Conservation (phyloP, 441 rosid species). For the Erodium trifolium region DNA sequence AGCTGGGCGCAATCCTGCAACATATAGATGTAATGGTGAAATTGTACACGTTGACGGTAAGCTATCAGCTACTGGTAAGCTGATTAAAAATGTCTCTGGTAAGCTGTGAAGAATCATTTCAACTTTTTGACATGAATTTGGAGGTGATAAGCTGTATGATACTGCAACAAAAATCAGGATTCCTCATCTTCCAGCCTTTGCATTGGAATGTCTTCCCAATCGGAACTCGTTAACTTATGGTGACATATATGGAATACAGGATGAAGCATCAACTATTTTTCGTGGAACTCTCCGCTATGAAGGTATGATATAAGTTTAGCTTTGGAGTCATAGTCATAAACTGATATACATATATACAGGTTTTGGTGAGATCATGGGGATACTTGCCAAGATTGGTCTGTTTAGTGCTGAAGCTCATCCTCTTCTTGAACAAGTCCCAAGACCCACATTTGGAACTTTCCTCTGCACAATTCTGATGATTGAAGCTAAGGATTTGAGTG, state of each 20-base stretch:
- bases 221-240: constrained; percentile 77
- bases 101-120: no score
- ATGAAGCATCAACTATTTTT: constrained; percentile 76
- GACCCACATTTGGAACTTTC: constrained; percentile 45
- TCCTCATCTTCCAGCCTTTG: constrained; percentile 86
- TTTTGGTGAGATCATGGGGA: constrained; percentile 63
- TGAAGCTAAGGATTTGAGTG: constrained; percentile 24
- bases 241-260: constrained; percentile 57
- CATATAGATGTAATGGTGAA: constrained; percentile 44
- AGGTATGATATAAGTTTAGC: constrained; percentile 33
- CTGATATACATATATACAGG: constrained; percentile 32
- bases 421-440: constrained; percentile 33
- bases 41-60: constrained; percentile 61
- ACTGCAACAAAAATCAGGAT: constrained; percentile 53
- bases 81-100: neutral
- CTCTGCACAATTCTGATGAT: constrained; percentile 41
- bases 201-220: constrained; percentile 84
- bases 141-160: constrained; percentile 73
- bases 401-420: constrained; percentile 40
- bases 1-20: constrained; percentile 79
- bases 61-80: constrained; percentile 7
- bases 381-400: constrained; percentile 60
- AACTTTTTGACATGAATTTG: constrained; percentile 17
- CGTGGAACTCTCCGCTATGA: constrained; percentile 95
- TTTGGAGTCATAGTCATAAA: no score